phyloP scores from a whole-genome alignment of 1,284 basidiomycete species.

The Golubevia pallescens region DNA sequence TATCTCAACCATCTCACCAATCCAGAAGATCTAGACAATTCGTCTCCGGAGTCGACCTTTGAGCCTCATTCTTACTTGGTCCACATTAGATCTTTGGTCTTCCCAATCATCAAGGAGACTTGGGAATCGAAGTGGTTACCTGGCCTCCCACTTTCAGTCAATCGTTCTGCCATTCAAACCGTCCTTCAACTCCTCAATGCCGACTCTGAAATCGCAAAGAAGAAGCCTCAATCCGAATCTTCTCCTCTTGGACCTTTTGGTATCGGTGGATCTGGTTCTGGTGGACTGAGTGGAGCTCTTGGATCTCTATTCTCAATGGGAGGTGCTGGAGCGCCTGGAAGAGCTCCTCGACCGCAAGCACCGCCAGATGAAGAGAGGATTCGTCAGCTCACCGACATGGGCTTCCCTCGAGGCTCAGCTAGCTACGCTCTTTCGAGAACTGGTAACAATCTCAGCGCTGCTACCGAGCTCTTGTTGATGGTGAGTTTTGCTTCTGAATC shows the following conservation, averaged over 20 bases:
- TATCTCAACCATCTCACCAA: constrained; percentile 33
- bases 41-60: constrained; percentile 12
- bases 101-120: constrained; percentile 23
- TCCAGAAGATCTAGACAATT: constrained; percentile 13
- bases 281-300: constrained; percentile 5
- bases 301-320: not conserved
- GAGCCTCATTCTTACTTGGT: constrained; percentile 48
- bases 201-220: constrained; percentile 13
- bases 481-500: too few species aligned
- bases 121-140: constrained; percentile 54
- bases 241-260: too few species aligned
- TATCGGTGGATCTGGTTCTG: not conserved
- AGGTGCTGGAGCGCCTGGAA: constrained; percentile 1
- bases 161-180: constrained; percentile 45
- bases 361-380: constrained; percentile 68
- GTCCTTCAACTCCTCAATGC: constrained; percentile 44
- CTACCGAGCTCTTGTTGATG: constrained; percentile 87
- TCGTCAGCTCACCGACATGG: constrained; percentile 90
- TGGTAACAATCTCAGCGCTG: constrained; percentile 86
- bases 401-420: constrained; percentile 84
- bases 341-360: constrained; percentile 1
- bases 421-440: constrained; percentile 82
- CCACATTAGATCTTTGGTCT: constrained; percentile 32
- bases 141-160: constrained; percentile 36
- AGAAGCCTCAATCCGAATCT: too few species aligned